Evolutionary conservation across 2,329 filamentous ascomycete species (phyloP).

Genomic region (Nakataea oryzae): DNA sequence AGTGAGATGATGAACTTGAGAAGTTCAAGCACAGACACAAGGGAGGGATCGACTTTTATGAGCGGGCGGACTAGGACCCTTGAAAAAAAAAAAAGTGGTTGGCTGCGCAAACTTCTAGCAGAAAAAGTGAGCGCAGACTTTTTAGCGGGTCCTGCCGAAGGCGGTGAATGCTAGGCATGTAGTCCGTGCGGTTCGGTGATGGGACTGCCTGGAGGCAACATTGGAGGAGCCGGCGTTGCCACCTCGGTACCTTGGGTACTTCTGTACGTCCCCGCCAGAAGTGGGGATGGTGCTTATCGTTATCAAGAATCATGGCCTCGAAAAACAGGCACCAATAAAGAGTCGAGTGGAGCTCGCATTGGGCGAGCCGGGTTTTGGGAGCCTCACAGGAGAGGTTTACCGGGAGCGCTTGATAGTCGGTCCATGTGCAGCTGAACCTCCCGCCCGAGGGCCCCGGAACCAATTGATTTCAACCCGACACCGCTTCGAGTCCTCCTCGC

Average conservation of each 20-base stretch:
- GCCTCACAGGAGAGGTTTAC: background rate
- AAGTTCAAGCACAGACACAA: background rate
- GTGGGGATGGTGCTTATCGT: background rate
- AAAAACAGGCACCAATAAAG: background rate
- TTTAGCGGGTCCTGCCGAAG: conserved; percentile 14
- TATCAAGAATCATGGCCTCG: background rate
- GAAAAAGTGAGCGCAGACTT: conserved; percentile 12
- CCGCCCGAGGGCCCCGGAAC: background rate
- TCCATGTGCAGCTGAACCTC: background rate
- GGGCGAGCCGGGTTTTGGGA: background rate
- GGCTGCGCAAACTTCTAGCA: conserved; percentile 10
- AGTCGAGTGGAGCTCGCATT: background rate
- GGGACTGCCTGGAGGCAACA: background rate
- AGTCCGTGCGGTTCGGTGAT: background rate
- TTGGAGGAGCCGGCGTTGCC: background rate
- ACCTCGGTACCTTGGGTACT: no score
- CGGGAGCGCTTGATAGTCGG: background rate
- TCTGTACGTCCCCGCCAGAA: no score
- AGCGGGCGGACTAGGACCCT: background rate
- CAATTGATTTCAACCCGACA: background rate
- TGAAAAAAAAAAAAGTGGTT: conserved; percentile 9
- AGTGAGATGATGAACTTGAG: background rate
- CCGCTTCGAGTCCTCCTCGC: background rate
- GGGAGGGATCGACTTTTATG: background rate
- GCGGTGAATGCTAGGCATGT: conserved; percentile 13